Conservation (phyloP, 2,329 filamentous ascomycete species). For the Macrophomina tecta region DNA sequence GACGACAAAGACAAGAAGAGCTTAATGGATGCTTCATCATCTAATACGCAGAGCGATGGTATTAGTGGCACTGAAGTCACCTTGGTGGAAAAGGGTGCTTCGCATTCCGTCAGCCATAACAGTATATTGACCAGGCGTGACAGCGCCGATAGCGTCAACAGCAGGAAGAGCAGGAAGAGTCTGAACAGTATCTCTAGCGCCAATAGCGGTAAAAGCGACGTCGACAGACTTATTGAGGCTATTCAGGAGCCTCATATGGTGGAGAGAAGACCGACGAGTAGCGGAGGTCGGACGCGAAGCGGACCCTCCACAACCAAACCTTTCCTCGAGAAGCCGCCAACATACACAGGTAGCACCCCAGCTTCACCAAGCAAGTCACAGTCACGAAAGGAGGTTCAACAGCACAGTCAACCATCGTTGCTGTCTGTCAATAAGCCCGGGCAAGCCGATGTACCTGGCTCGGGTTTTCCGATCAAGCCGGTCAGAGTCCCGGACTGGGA, state of each 20-base stretch:
- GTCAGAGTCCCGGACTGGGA: constrained; percentile 55
- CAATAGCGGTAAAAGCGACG: constrained; percentile 63
- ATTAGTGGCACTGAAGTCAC: constrained; percentile 62
- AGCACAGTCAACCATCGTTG: constrained; percentile 49
- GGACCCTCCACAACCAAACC: not conserved
- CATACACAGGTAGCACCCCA: not conserved
- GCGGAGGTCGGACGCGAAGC: not conserved
- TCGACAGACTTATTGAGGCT: constrained; percentile 74
- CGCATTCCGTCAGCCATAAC: not conserved
- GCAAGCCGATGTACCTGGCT: constrained; percentile 36
- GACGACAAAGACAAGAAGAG: constrained; percentile 35
- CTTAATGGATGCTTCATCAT: constrained; percentile 28
- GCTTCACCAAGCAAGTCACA: not conserved
- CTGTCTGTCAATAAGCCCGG: constrained; percentile 24
- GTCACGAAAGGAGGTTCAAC: not conserved
- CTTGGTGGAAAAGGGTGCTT: constrained; percentile 55
- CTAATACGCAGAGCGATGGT: constrained; percentile 34
- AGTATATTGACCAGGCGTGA: constrained; percentile 31
- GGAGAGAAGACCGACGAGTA: constrained; percentile 33
- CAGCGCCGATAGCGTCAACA: constrained; percentile 55
- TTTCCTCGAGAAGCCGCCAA: constrained; percentile 9
- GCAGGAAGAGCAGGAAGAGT: constrained; percentile 58
- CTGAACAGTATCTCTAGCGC: constrained; percentile 46
- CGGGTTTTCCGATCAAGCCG: constrained; percentile 51
- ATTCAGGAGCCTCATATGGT: constrained; percentile 65